These are phyloP conservation scores for Phytophthora quininea DNA, from an alignment of 352 stramenopile species.

Conservation along the genomic window DNA sequence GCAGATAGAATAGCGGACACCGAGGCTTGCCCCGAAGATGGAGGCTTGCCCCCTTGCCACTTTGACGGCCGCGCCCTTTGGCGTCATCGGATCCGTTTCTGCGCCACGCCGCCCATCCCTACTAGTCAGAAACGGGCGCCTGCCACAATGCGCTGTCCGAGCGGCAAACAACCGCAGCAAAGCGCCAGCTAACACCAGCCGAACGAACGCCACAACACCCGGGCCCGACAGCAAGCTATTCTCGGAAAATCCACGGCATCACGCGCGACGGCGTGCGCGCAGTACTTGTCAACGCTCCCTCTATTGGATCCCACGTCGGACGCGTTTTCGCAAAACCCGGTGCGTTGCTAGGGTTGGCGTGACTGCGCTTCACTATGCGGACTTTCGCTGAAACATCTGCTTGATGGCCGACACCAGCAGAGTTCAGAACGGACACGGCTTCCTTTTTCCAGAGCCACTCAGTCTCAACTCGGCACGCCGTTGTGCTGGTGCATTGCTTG, in stretches of 20 bases:
- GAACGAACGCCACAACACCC: too few species aligned
- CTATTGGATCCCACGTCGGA: background rate
- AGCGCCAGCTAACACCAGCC: too few species aligned
- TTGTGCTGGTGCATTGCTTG: too few species aligned
- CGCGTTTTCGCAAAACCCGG: background rate
- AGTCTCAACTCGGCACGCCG: background rate
- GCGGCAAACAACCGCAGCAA: background rate
- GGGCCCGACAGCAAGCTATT: too few species aligned
- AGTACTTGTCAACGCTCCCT: background rate
- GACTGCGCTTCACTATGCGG: background rate
- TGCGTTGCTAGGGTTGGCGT: background rate
- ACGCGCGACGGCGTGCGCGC: background rate
- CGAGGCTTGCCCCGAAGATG: too few species aligned
- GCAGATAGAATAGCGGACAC: too few species aligned
- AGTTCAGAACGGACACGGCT: background rate
- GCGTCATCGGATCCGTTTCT: background rate
- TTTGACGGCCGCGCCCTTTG: background rate
- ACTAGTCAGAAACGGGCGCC: background rate
- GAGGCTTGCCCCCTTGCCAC: too few species aligned
- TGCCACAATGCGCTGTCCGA: background rate
- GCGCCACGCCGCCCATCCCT: background rate
- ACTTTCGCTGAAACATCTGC: background rate
- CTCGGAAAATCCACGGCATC: background rate
- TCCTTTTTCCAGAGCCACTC: background rate
- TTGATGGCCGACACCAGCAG: background rate